phyloP scores from a whole-genome alignment of 371 early-diverging fungal species.

The Mucor piriformis region DNA sequence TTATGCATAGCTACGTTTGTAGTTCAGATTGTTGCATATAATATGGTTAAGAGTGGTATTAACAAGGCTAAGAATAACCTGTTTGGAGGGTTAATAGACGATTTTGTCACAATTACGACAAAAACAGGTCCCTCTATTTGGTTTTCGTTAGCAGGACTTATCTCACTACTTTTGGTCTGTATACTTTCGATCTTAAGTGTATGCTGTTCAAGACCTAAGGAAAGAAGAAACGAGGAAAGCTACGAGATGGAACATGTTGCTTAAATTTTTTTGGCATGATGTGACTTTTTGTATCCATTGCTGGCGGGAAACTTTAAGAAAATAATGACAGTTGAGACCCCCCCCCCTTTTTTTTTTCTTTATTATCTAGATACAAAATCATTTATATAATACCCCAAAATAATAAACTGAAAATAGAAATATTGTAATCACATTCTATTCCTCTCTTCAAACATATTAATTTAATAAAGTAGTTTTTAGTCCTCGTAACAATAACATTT shows the following conservation, averaged over 20 bases:
- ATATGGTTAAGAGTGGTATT: slow-evolving; percentile 5
- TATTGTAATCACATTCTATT: too few species aligned
- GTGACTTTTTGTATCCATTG: too few species aligned
- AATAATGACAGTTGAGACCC: too few species aligned
- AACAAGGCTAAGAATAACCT: neutral
- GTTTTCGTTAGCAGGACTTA: slow-evolving; percentile 26
- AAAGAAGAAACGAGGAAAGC: neutral
- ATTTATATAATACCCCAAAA: too few species aligned
- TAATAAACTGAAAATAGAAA: too few species aligned
- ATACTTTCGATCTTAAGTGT: slow-evolving; percentile 14
- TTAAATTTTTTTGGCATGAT: too few species aligned
- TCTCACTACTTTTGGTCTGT: slow-evolving; percentile 20
- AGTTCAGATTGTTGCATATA: slow-evolving; percentile 11
- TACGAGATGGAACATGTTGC: neutral
- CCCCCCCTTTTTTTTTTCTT: too few species aligned
- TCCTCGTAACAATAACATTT: too few species aligned
- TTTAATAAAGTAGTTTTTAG: too few species aligned
- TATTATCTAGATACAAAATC: too few species aligned
- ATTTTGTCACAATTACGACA: slow-evolving; percentile 3
- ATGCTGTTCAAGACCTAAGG: slow-evolving; percentile 1
- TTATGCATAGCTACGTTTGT: slow-evolving; percentile 18
- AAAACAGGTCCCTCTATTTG: slow-evolving; percentile 23
- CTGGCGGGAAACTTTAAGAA: too few species aligned
- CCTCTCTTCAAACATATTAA: too few species aligned
- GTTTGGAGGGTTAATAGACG: slow-evolving; percentile 8